A percentile compares a stretch with the other conserved stretches of the same genome.
These are phyloP conservation scores for Trifolium pratense DNA, from an alignment of 306 rosid genomes.

Conservation along the genomic window DNA sequence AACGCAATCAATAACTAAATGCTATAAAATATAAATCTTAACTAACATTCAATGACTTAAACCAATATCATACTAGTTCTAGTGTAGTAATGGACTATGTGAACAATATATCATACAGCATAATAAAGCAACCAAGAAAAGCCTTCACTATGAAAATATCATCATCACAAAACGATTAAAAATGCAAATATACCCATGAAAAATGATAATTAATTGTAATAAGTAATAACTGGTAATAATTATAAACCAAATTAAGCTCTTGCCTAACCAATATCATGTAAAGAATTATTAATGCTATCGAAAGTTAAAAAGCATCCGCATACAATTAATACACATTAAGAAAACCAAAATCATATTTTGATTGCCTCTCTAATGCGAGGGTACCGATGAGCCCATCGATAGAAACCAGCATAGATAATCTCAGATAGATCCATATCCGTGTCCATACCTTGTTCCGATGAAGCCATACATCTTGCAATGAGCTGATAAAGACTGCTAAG, in stretches of 20 bases:
- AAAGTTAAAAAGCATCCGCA: constrained; percentile 24
- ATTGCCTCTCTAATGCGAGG: constrained; percentile 65
- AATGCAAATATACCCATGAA: no score
- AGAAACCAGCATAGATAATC: constrained; percentile 69
- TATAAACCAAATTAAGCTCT: not conserved
- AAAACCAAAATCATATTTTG: constrained; percentile 36
- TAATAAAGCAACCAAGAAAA: no score
- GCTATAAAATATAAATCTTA: no score
- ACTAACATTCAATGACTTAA: no score
- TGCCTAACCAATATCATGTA: not conserved
- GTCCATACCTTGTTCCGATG: constrained; percentile 59
- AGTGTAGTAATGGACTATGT: no score
- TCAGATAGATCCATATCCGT: constrained; percentile 74
- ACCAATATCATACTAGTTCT: no score
- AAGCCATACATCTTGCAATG: constrained; percentile 68
- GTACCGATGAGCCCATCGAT: constrained; percentile 69
- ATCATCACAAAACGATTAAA: not conserved
- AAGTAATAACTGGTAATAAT: no score
- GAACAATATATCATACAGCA: no score
- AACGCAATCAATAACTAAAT: no score
- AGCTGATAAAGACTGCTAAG: constrained; percentile 63
- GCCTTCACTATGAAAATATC: no score
- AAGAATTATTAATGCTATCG: not conserved
- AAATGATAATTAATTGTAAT: not conserved
- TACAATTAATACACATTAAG: constrained; percentile 27